Evolutionary conservation across 2,329 filamentous ascomycete genomes (phyloP), one percentile per base, ranked within the genome.

Genomic region (Beauveria australis): DNA sequence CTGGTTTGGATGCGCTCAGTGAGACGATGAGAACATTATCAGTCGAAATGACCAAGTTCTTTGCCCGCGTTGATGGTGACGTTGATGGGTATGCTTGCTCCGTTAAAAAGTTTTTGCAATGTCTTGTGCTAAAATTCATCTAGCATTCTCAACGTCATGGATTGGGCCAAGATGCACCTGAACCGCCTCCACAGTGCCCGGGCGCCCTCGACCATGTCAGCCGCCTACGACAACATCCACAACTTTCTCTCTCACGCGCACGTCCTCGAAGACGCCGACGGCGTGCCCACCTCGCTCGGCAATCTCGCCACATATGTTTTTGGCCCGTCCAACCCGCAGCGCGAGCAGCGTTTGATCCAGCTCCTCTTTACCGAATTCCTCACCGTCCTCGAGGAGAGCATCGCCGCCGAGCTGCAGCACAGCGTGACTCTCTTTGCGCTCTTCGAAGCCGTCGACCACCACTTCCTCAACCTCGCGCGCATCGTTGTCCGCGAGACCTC

Each of bases 121-220:
- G 3, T n/a, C 43, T 40, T 57, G 63, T 54, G 16, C 67, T 70
- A 54, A 71, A 55, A 5, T 41, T 16, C 19, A 37, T 57, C 43
- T 68, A 88, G 89, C 63, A 96, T 97, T 66, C 81, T 97, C 41
- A 88, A 94, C 63, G 91, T 95, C 56, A 97, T 97, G 92, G 91
- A 96, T 71, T 97, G 93, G 93, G 90, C 91, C 16, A 89, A 89
- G 69, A 86, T 92, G 65, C 92, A 97, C 72, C 83, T 97, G 16
- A 80, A 86, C 63, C 86, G 86, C 51, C 77, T 94, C 61, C 83
- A 85, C 63, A 79, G 79, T 24, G 76, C 82, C 22, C 84, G 86
- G 7, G 81, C 83, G 1, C 81, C 85, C 40, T 74, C 72, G 5
- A 71, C 71, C 2, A 76, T 95, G 24, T 84, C 87, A 19, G 85